phyloP scores from a whole-genome alignment of 768 basidiomycete species.

The Rhizopogon vinicolor region DNA sequence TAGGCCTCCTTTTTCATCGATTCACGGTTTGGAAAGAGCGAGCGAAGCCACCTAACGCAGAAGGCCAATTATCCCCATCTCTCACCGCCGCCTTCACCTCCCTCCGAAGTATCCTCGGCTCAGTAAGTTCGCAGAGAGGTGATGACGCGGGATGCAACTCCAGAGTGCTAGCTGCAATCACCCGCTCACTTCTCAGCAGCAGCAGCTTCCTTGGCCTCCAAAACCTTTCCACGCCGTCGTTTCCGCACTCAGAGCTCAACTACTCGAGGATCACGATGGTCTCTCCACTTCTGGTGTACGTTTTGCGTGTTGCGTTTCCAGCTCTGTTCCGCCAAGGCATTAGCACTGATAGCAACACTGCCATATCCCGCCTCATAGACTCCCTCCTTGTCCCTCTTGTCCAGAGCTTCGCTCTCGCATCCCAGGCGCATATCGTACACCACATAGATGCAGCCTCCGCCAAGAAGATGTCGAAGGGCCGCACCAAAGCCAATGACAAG shows the following conservation, averaged over 20 bases:
- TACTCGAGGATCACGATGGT: conserved; percentile 14
- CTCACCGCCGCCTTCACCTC: conserved; percentile 17
- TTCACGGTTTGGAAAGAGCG: conserved; percentile 10
- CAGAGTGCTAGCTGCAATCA: conserved; percentile 15
- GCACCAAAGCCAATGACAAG: not conserved
- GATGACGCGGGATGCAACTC: not conserved
- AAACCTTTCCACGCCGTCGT: not conserved
- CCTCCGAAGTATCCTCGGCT: conserved; percentile 14
- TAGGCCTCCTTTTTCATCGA: not conserved
- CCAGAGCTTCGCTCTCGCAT: not conserved
- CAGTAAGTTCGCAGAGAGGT: not conserved
- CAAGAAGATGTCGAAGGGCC: not conserved
- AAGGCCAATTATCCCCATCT: conserved; percentile 18
- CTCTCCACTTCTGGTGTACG: conserved; percentile 19
- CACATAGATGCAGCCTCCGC: not conserved
- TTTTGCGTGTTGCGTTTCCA: conserved; percentile 18
- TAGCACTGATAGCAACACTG: conserved; percentile 5
- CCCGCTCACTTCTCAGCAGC: conserved; percentile 2
- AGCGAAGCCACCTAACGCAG: conserved; percentile 14
- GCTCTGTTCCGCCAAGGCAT: conserved; percentile 8
- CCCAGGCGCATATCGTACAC: not conserved
- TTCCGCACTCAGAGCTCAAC: conserved; percentile 10
- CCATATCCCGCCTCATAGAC: conserved; percentile 15
- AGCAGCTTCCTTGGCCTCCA: not conserved
- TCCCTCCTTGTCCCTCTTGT: conserved; percentile 16